Percentiles rank a stretch among this genome's conserved stretches.
phyloP scores from a whole-genome alignment of 2,329 filamentous ascomycete species.

The Pseudocercospora vitis region DNA sequence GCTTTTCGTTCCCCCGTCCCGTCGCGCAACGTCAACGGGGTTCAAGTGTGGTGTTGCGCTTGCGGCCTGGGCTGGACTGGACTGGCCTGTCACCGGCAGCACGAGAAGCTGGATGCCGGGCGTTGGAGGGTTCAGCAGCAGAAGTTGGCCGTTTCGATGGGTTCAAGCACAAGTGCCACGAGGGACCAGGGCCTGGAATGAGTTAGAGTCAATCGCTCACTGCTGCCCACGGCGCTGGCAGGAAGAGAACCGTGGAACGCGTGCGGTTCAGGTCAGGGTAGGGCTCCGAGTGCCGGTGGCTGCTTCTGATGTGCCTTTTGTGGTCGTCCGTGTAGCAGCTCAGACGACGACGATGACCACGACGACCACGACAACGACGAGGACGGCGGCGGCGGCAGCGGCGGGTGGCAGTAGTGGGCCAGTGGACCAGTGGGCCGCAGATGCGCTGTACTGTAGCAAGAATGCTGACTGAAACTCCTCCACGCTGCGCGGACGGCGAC shows the following conservation, averaged over 20 bases:
- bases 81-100: background rate
- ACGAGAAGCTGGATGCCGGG: too few species aligned
- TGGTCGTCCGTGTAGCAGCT: background rate
- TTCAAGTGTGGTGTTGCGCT: background rate
- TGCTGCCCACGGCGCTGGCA: too few species aligned
- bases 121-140: constrained; percentile 3
- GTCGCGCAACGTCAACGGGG: too few species aligned
- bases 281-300: background rate
- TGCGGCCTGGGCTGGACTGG: background rate
- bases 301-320: too few species aligned
- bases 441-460: too few species aligned
- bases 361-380: too few species aligned
- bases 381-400: background rate
- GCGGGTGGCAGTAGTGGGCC: background rate
- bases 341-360: too few species aligned
- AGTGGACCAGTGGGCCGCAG: too few species aligned
- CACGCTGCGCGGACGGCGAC: background rate
- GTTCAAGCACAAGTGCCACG: background rate
- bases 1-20: too few species aligned
- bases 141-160: background rate
- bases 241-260: background rate
- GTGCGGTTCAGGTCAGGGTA: background rate
- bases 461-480: background rate
- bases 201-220: background rate
- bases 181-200: background rate